A percentile compares a stretch with the other conserved stretches of the same genome.
These are phyloP conservation scores for Fusarium pseudoanthophilum DNA, from an alignment of 2,329 filamentous ascomycete genomes.

Conservation along the genomic window DNA sequence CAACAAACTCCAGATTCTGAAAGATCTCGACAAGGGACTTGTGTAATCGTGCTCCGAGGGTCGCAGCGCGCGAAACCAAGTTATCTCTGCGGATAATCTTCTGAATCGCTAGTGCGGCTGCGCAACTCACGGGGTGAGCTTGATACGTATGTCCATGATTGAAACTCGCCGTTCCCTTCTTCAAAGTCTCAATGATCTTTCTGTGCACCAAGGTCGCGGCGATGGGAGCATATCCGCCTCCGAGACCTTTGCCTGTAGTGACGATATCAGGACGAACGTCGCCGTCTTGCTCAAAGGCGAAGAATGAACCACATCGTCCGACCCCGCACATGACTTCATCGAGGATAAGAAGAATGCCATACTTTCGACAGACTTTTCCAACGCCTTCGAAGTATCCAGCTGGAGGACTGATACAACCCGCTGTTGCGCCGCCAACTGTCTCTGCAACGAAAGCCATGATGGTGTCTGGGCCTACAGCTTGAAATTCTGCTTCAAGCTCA, in stretches of 20 bases:
- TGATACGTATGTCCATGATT: slow-evolving; percentile 72
- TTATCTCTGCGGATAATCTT: slow-evolving; percentile 66
- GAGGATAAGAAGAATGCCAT: slow-evolving; percentile 79
- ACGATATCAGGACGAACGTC: slow-evolving; percentile 70
- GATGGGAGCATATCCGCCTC: slow-evolving; percentile 70
- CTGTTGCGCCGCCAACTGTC: slow-evolving; percentile 73
- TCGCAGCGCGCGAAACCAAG: slow-evolving; percentile 67
- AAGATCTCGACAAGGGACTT: slow-evolving; percentile 56
- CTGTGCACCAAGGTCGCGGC: slow-evolving; percentile 67
- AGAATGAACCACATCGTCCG: slow-evolving; percentile 67
- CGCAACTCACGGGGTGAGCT: slow-evolving; percentile 67
- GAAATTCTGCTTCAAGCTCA: slow-evolving; percentile 76
- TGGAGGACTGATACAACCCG: slow-evolving; percentile 75
- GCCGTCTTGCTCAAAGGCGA: slow-evolving; percentile 70
- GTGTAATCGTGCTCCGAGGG: slow-evolving; percentile 63
- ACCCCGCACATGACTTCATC: slow-evolving; percentile 82
- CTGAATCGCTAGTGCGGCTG: slow-evolving; percentile 72
- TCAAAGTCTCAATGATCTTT: slow-evolving; percentile 60
- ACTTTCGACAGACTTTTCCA: slow-evolving; percentile 72
- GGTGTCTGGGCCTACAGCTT: slow-evolving; percentile 68
- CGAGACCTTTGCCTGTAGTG: slow-evolving; percentile 73
- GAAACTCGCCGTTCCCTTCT: slow-evolving; percentile 50
- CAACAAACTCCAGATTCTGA: slow-evolving; percentile 60
- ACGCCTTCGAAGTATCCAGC: slow-evolving; percentile 77
- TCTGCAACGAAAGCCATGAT: slow-evolving; percentile 80